Percentiles rank a stretch among this genome's conserved stretches.
phyloP scores from a whole-genome alignment of 129 eudicot species.

The sunflower (Helianthus annuus) region DNA sequence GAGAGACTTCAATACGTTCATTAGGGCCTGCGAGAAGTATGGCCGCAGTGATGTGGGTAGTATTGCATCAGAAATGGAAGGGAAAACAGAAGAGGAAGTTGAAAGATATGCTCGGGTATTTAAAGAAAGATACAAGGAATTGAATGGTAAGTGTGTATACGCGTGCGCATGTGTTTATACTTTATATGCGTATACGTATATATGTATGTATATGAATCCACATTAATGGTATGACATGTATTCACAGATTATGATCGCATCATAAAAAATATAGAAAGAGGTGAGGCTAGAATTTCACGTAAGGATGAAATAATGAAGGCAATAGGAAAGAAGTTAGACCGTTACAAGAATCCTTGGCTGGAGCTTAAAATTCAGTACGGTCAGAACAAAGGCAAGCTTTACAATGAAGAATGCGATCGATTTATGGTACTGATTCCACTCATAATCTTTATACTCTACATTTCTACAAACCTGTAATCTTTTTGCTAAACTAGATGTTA shows the following conservation, averaged over 20 bases:
- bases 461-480: background rate
- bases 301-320: slow-evolving; percentile 99
- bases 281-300: slow-evolving; percentile 96
- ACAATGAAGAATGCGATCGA: slow-evolving; percentile 99
- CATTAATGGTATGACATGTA: background rate
- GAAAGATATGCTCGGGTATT: slow-evolving; percentile 96
- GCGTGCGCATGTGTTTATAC: background rate
- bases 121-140: slow-evolving; percentile 89
- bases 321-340: slow-evolving; percentile 93
- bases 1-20: slow-evolving; percentile 85
- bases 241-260: slow-evolving; percentile 89
- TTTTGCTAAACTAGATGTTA: background rate
- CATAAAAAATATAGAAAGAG: slow-evolving; percentile 91
- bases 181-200: background rate
- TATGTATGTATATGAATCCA: background rate
- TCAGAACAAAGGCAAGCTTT: slow-evolving; percentile 98
- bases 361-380: slow-evolving; percentile 96
- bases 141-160: slow-evolving; percentile 57
- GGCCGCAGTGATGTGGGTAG: slow-evolving; percentile 75
- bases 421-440: slow-evolving; percentile 62
- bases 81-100: slow-evolving; percentile 86
- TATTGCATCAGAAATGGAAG: slow-evolving; percentile 96
- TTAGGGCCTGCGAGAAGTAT: slow-evolving; percentile 97
- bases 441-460: background rate
- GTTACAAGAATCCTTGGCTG: slow-evolving; percentile 98